Evolutionary conservation across 169 alveolate species (phyloP).

Genomic region (Cryptosporidium sp.): DNA sequence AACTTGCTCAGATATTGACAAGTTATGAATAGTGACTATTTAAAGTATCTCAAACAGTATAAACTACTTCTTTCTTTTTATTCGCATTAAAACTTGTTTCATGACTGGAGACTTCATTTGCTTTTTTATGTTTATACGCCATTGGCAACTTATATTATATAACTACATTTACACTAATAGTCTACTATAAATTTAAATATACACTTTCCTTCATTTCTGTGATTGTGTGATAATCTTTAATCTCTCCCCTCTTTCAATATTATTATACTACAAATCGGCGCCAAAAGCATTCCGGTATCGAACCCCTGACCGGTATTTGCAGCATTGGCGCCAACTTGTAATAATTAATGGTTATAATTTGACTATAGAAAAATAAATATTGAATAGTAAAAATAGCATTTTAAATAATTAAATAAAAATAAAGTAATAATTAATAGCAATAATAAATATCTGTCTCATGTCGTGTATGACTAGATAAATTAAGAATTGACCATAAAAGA

Average conservation of each 20-base stretch:
- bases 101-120: too few relatives aligned
- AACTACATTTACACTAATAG: background rate
- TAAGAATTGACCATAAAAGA: background rate
- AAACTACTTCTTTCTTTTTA: background rate
- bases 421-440: background rate
- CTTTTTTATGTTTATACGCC: too few relatives aligned
- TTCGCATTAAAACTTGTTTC: background rate
- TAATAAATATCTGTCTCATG: slow-evolving; percentile 41
- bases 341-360: background rate
- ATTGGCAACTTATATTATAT: background rate
- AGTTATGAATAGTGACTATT: slow-evolving; percentile 10
- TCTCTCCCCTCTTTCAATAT: background rate
- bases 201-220: background rate
- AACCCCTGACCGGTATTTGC: background rate
- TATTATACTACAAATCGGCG: background rate
- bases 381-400: background rate
- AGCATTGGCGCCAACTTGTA: background rate
- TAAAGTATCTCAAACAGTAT: background rate
- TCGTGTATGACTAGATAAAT: slow-evolving; percentile 40
- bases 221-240: background rate
- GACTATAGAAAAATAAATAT: background rate
- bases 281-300: background rate
- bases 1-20: slow-evolving; percentile 51
- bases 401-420: background rate
- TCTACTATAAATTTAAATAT: too few relatives aligned